Conservation (phyloP, 2,329 filamentous ascomycete species). For the Plectosphaerella sp. region DNA sequence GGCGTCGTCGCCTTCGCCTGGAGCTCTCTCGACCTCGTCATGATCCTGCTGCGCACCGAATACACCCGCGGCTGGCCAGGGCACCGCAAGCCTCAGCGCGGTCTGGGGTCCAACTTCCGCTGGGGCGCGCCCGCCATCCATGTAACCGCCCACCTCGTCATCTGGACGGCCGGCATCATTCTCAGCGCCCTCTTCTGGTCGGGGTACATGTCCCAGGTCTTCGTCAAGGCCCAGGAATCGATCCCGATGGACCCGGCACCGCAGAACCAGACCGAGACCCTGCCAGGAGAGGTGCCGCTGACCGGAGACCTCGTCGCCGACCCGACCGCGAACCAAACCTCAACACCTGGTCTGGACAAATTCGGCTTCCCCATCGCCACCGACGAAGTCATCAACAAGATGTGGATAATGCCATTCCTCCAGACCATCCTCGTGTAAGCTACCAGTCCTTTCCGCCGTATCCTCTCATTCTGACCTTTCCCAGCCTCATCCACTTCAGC, state of each 20-base stretch:
- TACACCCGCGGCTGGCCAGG: no score
- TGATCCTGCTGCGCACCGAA: constrained; percentile 1
- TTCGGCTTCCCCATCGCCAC: no score
- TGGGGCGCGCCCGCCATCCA: constrained; percentile 3
- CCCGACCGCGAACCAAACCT: no score
- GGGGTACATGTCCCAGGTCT: no score
- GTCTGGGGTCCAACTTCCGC: constrained; percentile 5
- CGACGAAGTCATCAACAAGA: no score
- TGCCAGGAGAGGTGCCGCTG: no score
- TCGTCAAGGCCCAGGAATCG: no score
- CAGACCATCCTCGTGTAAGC: neutral
- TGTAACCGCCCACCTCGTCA: constrained; percentile 6
- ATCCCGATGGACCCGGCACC: no score
- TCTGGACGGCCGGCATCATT: constrained; percentile 3
- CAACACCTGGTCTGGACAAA: no score
- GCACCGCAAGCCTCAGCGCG: neutral
- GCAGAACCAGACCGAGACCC: no score
- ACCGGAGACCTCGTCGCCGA: no score
- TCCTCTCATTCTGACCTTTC: neutral
- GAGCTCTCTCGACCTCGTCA: constrained; percentile 4
- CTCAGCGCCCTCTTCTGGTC: neutral
- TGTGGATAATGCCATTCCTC: neutral
- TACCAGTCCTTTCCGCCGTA: neutral
- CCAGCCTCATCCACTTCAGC: constrained; percentile 9
- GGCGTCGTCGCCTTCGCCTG: constrained; percentile 3